Evolutionary conservation across 768 basidiomycete genomes (phyloP), one percentile per base, ranked within the genome.

Genomic region (Russula virescens): DNA sequence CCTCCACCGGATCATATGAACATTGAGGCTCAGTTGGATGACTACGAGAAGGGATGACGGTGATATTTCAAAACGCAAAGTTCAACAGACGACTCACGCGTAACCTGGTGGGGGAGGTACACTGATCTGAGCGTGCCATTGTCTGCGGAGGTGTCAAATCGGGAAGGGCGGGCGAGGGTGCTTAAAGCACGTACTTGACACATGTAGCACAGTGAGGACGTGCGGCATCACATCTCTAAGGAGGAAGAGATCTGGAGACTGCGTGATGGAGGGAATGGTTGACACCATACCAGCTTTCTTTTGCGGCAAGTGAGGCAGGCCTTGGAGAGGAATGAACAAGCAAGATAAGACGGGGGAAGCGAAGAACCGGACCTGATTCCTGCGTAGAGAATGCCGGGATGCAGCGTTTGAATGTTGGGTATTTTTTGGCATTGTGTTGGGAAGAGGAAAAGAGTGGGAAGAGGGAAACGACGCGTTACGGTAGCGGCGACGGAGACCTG

Each of bases 21-120:
- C 91, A 94, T 69, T 88, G 86, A 9, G 91, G 91, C 72, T 91
- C 89, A 11, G 82, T 77, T n/a, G 91, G 91, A 73, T 94, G 91
- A 25, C 89, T 91, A 68, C 23, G 64, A 16, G 48, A 42, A 23
- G 16, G 21, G 53, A 35, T 21, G 58, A 61, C 54, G 55, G 62
- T 66, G 53, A 67, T 50, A 52, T 53, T 66, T 52, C 69, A 60
- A 25, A 55, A 23, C 43, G 28, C 54, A 25, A 46, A 55, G 51
- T 34, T 50, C 28, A 55, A 16, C 31, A 56, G 47, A 25, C 6
- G 5, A 76, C 88, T 73, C 70, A 91, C 90, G 86, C 85, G 75
- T 91, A 93, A 68, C 91, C 91, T 28, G 87, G 82, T 52, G 91
- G 91, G 9, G 91, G 87, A 9, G 91, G 91, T 35, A 93, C 91